Percentiles rank a stretch among this genome's conserved stretches.
Evolutionary conservation across 179 eudicot species (phyloP).

Genomic region (Beta macrorhiza): DNA sequence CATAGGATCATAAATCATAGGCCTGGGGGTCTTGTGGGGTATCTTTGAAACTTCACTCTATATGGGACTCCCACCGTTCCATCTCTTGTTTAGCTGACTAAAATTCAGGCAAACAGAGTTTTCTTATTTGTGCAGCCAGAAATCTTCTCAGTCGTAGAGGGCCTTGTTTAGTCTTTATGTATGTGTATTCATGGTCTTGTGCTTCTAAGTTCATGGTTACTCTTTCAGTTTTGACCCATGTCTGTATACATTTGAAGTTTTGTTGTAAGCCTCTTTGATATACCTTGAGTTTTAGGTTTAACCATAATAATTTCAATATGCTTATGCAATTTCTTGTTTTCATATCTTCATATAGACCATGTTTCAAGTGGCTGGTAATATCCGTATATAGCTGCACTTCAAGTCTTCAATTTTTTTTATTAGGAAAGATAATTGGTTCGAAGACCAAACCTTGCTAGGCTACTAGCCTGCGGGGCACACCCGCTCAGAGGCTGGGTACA

Average conservation of each 20-base stretch:
- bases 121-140: too few relatives aligned
- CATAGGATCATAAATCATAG: too few relatives aligned
- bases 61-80: too few relatives aligned
- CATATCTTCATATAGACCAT: not conserved
- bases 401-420: not conserved
- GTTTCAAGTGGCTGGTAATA: not conserved
- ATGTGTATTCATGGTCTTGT: not conserved
- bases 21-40: too few relatives aligned
- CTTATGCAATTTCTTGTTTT: not conserved
- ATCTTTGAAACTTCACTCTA: too few relatives aligned
- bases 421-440: too few relatives aligned
- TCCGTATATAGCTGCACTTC: not conserved
- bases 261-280: not conserved
- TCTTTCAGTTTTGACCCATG: not conserved
- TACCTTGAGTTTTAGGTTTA: not conserved
- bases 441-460: too few relatives aligned
- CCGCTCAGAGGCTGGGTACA: too few relatives aligned
- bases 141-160: not conserved
- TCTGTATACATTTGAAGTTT: not conserved
- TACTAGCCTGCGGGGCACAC: too few relatives aligned
- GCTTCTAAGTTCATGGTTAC: not conserved
- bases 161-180: not conserved
- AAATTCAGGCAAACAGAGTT: too few relatives aligned
- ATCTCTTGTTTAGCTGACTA: too few relatives aligned
- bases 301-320: not conserved